Evolutionary conservation across 2,329 filamentous ascomycete genomes (phyloP).

Genomic region (Cladosporium sp.): DNA sequence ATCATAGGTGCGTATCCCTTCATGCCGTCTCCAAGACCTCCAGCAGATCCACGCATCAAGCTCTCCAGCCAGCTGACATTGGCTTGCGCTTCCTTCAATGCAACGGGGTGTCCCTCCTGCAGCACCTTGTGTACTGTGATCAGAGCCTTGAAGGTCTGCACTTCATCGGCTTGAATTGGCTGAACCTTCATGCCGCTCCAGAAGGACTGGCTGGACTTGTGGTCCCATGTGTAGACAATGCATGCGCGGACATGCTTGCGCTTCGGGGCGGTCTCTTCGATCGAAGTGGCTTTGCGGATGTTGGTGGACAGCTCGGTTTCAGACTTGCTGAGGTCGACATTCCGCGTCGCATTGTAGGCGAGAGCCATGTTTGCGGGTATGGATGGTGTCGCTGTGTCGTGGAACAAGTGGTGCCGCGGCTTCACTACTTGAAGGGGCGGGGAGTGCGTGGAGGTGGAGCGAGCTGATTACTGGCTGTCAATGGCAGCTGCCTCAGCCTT

Average conservation of each 20-base stretch:
- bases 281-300: slow-evolving; percentile 60
- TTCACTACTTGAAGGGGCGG: neutral
- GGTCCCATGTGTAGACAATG: slow-evolving; percentile 99
- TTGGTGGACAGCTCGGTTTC: slow-evolving; percentile 63
- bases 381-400: neutral
- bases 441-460: neutral
- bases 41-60: slow-evolving; percentile 74
- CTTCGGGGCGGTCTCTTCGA: slow-evolving; percentile 63
- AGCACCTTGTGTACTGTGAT: slow-evolving; percentile 97
- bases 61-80: slow-evolving; percentile 91
- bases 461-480: neutral
- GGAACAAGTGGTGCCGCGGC: neutral
- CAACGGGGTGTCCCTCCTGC: slow-evolving; percentile 89
- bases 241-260: slow-evolving; percentile 96
- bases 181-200: slow-evolving; percentile 99
- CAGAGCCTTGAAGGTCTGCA: slow-evolving; percentile 97
- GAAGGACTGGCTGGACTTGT: slow-evolving; percentile 91
- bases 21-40: slow-evolving; percentile 64
- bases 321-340: slow-evolving; percentile 62
- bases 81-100: slow-evolving; percentile 80
- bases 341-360: slow-evolving; percentile 44
- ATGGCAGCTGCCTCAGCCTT: neutral
- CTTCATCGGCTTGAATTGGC: slow-evolving; percentile 95
- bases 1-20: slow-evolving; percentile 82
- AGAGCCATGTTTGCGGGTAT: slow-evolving; percentile 1